These are phyloP conservation scores for Pelargonium fulgidum DNA, from an alignment of 441 rosid species.

Conservation along the genomic window DNA sequence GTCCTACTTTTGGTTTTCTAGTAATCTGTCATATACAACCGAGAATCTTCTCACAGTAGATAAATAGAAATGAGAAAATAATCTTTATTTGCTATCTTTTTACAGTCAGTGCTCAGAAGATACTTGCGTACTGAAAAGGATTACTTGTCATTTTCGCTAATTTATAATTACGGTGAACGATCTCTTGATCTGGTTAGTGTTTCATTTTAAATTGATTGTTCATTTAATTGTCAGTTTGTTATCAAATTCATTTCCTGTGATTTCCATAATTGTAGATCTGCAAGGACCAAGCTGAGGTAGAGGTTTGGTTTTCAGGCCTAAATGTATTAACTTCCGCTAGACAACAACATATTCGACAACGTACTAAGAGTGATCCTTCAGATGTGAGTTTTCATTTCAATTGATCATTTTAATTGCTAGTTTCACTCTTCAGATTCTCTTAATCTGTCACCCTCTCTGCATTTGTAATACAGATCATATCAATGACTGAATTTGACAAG, in stretches of 20 bases:
- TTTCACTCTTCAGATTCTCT: background rate
- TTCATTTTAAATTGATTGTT: conserved; percentile 7
- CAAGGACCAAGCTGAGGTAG: conserved; percentile 96
- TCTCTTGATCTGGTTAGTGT: conserved; percentile 80
- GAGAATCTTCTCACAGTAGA: no score
- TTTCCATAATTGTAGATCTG: conserved; percentile 44
- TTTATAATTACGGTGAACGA: conserved; percentile 55
- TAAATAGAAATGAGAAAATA: background rate
- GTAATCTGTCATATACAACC: no score
- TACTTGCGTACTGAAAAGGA: conserved; percentile 96
- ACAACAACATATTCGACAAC: conserved; percentile 71
- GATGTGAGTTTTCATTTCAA: conserved; percentile 88
- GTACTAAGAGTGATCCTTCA: conserved; percentile 83
- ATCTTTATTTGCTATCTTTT: conserved; percentile 18
- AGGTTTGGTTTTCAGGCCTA: conserved; percentile 95
- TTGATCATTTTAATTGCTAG: conserved; percentile 5
- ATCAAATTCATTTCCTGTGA: conserved; percentile 12
- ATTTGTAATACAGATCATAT: no score
- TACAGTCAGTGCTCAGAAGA: conserved; percentile 91
- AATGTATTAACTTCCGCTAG: conserved; percentile 77
- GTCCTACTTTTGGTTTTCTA: background rate
- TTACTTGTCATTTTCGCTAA: conserved; percentile 86
- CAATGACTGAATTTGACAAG: no score
- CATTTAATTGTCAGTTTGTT: conserved; percentile 15
- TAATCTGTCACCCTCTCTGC: background rate